These are phyloP conservation scores for Spathaspora sp. DNA, from an alignment of 1,139 yeast species.

Conservation along the genomic window DNA sequence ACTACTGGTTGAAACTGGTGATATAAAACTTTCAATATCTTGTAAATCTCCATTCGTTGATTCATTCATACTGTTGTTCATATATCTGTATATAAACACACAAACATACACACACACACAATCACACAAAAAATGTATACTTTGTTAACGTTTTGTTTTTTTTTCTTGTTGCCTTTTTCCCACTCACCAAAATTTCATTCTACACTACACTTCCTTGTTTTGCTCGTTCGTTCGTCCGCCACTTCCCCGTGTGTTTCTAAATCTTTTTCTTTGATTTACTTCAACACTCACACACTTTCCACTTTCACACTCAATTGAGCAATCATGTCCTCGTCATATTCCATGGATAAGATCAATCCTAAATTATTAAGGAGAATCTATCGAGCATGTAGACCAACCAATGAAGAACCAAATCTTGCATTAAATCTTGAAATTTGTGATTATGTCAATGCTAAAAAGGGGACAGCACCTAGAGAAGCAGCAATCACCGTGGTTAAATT, in stretches of 20 bases:
- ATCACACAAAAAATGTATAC: too few species aligned
- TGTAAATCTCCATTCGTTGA: background rate
- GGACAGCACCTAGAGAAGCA: conserved; percentile 88
- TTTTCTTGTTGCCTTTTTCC: too few species aligned
- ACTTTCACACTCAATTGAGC: background rate
- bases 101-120: too few species aligned
- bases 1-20: background rate
- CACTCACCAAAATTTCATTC: background rate
- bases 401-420: conserved; percentile 85
- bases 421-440: conserved; percentile 92
- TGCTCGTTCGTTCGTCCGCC: background rate
- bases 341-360: conserved; percentile 53
- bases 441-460: conserved; percentile 88
- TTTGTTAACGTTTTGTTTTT: background rate
- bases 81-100: too few species aligned
- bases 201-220: background rate
- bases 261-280: background rate
- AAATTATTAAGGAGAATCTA: conserved; percentile 66
- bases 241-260: background rate
- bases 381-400: conserved; percentile 85
- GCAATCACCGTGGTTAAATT: conserved; percentile 85
- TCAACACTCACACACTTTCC: background rate
- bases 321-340: conserved; percentile 25
- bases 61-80: background rate
- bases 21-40: background rate